Evolutionary conservation across 2,329 filamentous ascomycete genomes (phyloP).

Genomic region (Magnaporthiopsis rhizophila): DNA sequence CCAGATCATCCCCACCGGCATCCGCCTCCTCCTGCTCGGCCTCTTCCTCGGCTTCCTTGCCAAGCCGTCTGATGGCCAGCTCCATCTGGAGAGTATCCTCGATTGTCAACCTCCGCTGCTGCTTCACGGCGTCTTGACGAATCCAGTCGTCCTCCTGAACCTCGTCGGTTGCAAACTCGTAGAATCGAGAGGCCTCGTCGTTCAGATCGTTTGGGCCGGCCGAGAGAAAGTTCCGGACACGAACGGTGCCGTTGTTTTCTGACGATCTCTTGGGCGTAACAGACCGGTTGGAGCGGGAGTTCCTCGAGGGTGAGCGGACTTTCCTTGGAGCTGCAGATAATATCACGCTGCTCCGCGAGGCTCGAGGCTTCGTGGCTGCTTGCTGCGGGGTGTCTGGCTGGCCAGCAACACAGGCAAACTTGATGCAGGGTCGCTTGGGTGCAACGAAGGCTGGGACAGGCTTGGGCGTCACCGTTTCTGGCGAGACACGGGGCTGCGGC

Average conservation of each 20-base stretch:
- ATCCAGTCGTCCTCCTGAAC: conserved; percentile 90
- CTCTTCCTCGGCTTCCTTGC: conserved; percentile 86
- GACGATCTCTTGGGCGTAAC: conserved; percentile 28
- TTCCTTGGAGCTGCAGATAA: conserved; percentile 15
- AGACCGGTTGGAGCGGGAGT: conserved; percentile 16
- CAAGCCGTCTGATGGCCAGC: conserved; percentile 76
- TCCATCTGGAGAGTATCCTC: conserved; percentile 87
- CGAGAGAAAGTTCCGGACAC: conserved; percentile 39
- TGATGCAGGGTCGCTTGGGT: conserved; percentile 56
- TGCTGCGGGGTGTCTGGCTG: conserved; percentile 35
- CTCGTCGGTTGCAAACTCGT: conserved; percentile 83
- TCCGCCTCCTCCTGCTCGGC: conserved; percentile 67
- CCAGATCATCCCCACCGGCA: conserved; percentile 29
- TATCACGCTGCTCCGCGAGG: neutral
- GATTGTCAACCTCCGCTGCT: conserved; percentile 67
- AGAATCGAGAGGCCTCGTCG: conserved; percentile 59
- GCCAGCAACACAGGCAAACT: conserved; percentile 60
- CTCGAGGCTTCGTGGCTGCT: conserved; percentile 17
- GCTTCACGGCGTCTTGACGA: conserved; percentile 53
- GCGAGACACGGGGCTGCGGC: conserved; percentile 19
- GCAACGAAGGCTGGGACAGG: conserved; percentile 18
- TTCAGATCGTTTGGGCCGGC: conserved; percentile 42
- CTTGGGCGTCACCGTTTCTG: conserved; percentile 17
- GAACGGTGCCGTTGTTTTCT: conserved; percentile 28
- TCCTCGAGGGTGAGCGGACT: conserved; percentile 17